Base-by-base conservation (phyloP, 441 rosid genomes). In the Gossypium davidsonii region DNA sequence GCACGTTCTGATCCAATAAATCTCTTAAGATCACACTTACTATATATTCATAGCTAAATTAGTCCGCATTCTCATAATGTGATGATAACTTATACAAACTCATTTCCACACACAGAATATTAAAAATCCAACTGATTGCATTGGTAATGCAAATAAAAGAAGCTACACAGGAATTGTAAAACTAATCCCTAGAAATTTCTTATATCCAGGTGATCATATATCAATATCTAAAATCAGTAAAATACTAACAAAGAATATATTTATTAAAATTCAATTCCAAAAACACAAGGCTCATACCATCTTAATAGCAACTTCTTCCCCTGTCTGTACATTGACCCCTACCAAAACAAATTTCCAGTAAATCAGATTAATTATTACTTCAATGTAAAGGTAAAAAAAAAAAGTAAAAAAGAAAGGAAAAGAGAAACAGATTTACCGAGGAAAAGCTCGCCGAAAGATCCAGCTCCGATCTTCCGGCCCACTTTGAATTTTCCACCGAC, bases 371-470 rank as follows among this genome's bases (percentile, higher is more conserved):
- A 23, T 23, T 7, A 57, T 71, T n/a, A 58, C 39, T 8, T 23
- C 18, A 44, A 42, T 68, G 15, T 17, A 23, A 71, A 58, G 9
- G 8, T 52, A 3, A 58, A 20, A 28, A 26, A 2, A 3, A 49
- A 42, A 0, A 57, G 14, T 18, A 6, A 8, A 34, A 37, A 39
- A 37, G 6, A 4, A 55, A 21, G 57, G 5, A n/a, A 12, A 37
- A 44, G 17, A 57, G 49, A 58, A 57, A 31, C 25, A 28, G 52
- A 39, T 52, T 77, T 68, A 85, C 88, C 88, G 6, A 85, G 74
- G 67, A 79, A 87, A 70, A 87, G 86, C 78, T 85, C 91, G 21
- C 91, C 91, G 64, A 87, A 87, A 74, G 91, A 87, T 77, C 91
- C 91, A 66, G 87, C 83, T 5, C 91, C 89, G 76, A 87, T 87